Base-by-base conservation (phyloP, 805 yeast species). In the Myxozyma lipomycoides region DNA sequence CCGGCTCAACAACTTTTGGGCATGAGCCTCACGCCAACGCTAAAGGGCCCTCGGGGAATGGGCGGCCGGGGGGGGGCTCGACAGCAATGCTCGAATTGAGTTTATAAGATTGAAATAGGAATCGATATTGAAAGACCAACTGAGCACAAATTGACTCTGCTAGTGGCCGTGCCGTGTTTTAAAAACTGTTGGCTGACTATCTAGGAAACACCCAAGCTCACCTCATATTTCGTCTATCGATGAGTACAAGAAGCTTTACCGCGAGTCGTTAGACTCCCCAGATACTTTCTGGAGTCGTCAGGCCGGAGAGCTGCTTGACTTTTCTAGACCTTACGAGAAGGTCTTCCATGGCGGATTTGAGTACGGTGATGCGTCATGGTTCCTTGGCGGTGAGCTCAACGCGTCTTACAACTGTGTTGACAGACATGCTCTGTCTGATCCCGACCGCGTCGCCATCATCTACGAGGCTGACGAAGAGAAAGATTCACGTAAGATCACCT, bases 341-440 rank as follows among this genome's bases (percentile, higher is more conserved):
- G 93, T 78, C 62, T 59, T 72, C 50, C 70, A 71, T 46, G 95
- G 93, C 34, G 75, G 84, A 47, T 78, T 84, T 58, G 78, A 75
- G 59, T 70, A 82, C 60, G 95, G 91, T 56, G 95, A 87, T 65
- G 73, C 82, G 46, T 88, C 97, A 34, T 93, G 98, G 98, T 93
- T 93, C 65, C 71, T 88, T 44, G 90, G 87, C 57, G 98, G 98
- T 65, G 82, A 85, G 72, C 77, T 91, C 66, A 93, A 93, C 66
- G 98, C 98, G 37, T 75, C 84, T 58, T 91, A 86, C 73, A 91
- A 91, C 72, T 84, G 93, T 69, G 95, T 91, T 58, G 98, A 91
- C 70, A 81, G 98, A 70, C 95, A 93, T 75, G 98, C 98, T 3
- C 73, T 86, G 60, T 78, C 77, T 59, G 84, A 81, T 65, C 98